Percentiles rank a stretch among this genome's conserved stretches.
phyloP scores from a whole-genome alignment of 2,329 filamentous ascomycete genomes.

The Hypoxylon sp. region DNA sequence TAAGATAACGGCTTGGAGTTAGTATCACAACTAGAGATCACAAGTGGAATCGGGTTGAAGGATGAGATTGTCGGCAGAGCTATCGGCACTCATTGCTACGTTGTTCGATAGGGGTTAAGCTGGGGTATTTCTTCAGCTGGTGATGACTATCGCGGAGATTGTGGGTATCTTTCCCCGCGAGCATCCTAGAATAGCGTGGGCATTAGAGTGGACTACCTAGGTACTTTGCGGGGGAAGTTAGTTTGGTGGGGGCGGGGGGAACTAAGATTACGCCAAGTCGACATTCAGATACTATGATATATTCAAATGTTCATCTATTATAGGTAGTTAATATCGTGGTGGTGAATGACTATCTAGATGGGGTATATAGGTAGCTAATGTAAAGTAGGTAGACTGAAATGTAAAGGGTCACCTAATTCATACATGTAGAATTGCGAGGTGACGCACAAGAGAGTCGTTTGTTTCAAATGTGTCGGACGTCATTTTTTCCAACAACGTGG shows the following conservation, averaged over 20 bases:
- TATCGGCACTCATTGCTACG: slow-evolving; percentile 26
- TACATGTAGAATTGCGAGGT: not conserved
- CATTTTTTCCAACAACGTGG: not conserved
- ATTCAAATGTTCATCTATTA: not conserved
- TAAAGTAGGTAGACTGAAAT: not conserved
- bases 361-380: too few relatives aligned
- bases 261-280: slow-evolving; percentile 4
- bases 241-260: too few relatives aligned
- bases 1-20: not conserved
- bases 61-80: slow-evolving; percentile 25
- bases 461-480: too few relatives aligned
- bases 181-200: slow-evolving; percentile 3
- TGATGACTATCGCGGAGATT: slow-evolving; percentile 24
- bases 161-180: slow-evolving; percentile 25
- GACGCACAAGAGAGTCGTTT: not conserved
- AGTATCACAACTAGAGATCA: not conserved
- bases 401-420: not conserved
- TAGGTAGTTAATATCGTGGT: not conserved
- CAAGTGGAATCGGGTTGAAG: not conserved
- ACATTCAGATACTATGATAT: slow-evolving; percentile 12
- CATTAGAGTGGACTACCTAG: not conserved
- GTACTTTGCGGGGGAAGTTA: slow-evolving; percentile 21
- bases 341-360: too few relatives aligned
- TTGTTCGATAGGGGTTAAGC: not conserved
- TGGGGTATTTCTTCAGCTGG: not conserved